Base-by-base conservation (phyloP, 2,329 filamentous ascomycete genomes). In the Sordariomycetes sp. region DNA sequence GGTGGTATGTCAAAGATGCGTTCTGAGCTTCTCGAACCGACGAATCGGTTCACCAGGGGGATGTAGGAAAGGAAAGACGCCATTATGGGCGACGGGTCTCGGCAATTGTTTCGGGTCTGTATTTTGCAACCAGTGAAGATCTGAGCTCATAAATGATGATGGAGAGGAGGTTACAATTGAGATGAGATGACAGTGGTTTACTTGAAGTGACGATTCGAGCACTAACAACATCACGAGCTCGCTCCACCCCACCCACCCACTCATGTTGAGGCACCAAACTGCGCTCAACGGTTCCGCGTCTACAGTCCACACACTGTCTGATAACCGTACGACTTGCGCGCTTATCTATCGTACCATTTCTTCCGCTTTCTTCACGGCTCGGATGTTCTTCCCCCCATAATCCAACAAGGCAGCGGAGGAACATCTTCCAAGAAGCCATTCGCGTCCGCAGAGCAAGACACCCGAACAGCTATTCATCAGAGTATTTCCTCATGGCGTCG, bases 1-100 rank as follows among this genome's bases (percentile, higher is more conserved):
- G 87, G 75, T 10, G 86, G 77, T 7, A 96, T 67, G 56, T 76
- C 65, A 63, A 85, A 56, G 28, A 52, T 28, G 3, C n/a, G n/a
- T 7, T 24, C 55, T 10, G 55, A 22, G 13, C 32, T n/a, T 10
- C 50, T 20, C 12, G 55, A 56, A 28, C 55, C 48, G 36, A 56
- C 20, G 24, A 56, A 25, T 35, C 55, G 45, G 32, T 42, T 52
- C 15, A 56, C 32, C 15, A 36, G 32, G 22, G 55, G 55, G n/a
- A 56, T 39, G 34, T 56, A 56, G 28, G 55, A 56, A n/a, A 56
- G 55, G 36, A 56, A 10, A 22, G 55, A 56, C 20, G 55, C 35
- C 55, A 56, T 56, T 28, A 12, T 39, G n/a, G 13, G 6, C n/a
- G n/a, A 48, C 15, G n/a, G 2, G 45, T 50, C 45, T 10, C 39